Conservation (phyloP, 106 monocot genomes). For the Amphibolis antarctica region DNA sequence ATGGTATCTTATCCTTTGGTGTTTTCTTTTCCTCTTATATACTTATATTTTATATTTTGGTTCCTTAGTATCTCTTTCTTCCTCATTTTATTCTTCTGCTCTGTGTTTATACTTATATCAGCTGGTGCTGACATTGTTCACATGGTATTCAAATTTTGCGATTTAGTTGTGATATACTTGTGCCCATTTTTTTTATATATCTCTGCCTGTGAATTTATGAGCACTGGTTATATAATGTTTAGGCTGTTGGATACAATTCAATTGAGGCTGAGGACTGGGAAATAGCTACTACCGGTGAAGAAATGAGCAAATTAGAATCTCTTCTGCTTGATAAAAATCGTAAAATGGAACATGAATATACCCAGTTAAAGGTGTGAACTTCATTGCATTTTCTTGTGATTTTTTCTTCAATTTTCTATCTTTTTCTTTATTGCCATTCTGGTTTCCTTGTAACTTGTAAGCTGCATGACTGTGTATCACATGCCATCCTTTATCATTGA, state of each 20-base stretch:
- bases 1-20: too few relatives aligned
- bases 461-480: too few relatives aligned
- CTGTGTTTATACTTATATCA: not conserved
- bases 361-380: slow-evolving; percentile 78
- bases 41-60: too few relatives aligned
- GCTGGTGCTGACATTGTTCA: not conserved
- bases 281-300: slow-evolving; percentile 77
- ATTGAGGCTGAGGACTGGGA: slow-evolving; percentile 99
- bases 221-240: not conserved
- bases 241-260: slow-evolving; percentile 99
- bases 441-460: too few relatives aligned
- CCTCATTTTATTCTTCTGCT: not conserved
- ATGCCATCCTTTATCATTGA: too few relatives aligned
- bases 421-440: not conserved
- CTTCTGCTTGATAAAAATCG: slow-evolving; percentile 92
- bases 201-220: not conserved
- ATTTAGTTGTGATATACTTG: not conserved
- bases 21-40: too few relatives aligned
- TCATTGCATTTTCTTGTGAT: not conserved
- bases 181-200: not conserved
- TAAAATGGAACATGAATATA: slow-evolving; percentile 99
- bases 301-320: slow-evolving; percentile 98
- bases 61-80: not conserved
- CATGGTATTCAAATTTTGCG: not conserved
- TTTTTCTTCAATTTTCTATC: not conserved